These are phyloP conservation scores for Sarocladium brachiariae DNA, from an alignment of 2,329 filamentous ascomycete species.

Conservation along the genomic window DNA sequence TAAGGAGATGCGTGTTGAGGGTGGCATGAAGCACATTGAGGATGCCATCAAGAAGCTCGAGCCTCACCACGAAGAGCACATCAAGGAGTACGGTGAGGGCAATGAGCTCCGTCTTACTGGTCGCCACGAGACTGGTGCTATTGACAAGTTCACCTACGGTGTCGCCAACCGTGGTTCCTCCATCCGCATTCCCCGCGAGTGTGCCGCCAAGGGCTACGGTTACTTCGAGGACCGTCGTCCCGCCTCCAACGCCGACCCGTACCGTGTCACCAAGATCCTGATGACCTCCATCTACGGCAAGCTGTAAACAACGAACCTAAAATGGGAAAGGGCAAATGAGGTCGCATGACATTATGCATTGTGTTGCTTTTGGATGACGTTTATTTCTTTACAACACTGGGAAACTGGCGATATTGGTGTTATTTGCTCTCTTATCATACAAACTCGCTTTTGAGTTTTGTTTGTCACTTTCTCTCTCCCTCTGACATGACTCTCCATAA, in stretches of 20 bases:
- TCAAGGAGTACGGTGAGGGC: slow-evolving; percentile 90
- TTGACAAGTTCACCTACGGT: slow-evolving; percentile 89
- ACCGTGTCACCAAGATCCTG: slow-evolving; percentile 74
- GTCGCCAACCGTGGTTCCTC: slow-evolving; percentile 93
- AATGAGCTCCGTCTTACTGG: slow-evolving; percentile 94
- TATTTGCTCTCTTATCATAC: background rate
- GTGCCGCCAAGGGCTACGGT: slow-evolving; percentile 80
- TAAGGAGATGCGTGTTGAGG: slow-evolving; percentile 78
- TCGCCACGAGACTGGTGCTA: slow-evolving; percentile 85
- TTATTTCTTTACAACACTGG: background rate
- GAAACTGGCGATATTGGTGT: slow-evolving; percentile 4
- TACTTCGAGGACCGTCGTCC: slow-evolving; percentile 87
- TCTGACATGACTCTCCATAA: background rate
- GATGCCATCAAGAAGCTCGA: slow-evolving; percentile 77
- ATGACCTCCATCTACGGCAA: slow-evolving; percentile 57
- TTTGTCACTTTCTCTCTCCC: background rate
- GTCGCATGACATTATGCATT: slow-evolving; percentile 5
- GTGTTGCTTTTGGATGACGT: slow-evolving; percentile 7
- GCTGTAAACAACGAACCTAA: slow-evolving; percentile 10
- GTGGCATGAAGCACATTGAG: slow-evolving; percentile 95
- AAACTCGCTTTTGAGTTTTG: background rate
- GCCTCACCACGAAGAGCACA: slow-evolving; percentile 73
- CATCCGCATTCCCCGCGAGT: slow-evolving; percentile 84
- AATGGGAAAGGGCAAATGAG: background rate
- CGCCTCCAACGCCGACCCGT: slow-evolving; percentile 81